Evolutionary conservation across 768 basidiomycete genomes (phyloP), one percentile per base, ranked within the genome.

Genomic region (Mycena floridula): DNA sequence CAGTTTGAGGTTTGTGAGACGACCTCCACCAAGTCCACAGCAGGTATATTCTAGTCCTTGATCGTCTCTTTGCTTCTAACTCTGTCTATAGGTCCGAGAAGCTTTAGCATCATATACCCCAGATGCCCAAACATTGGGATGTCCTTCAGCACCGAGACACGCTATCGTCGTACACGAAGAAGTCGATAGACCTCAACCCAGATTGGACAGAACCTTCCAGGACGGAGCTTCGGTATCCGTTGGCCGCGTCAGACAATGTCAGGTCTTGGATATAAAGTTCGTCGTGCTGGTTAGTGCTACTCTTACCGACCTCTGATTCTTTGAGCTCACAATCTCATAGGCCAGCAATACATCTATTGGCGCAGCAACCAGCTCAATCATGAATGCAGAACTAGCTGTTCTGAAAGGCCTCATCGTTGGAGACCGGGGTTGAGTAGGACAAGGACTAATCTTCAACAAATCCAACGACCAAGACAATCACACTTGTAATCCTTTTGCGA

Each of bases 311-410:
- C n/a, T n/a, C n/a, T n/a, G n/a, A n/a, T n/a, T n/a, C n/a, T n/a
- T n/a, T n/a, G n/a, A n/a, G n/a, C n/a, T n/a, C n/a, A n/a, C n/a
- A n/a, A n/a, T n/a, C n/a, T n/a, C n/a, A n/a, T n/a, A n/a, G n/a
- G 77, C 84, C 48, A 94, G 96, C 63, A 98, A 98, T 58, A 94
- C 97, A 49, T 81, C 82, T 44, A 89, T 97, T 53, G 95, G 96
- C 7, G 95, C 96, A 18, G 95, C 96, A 41, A 99, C 96, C 40
- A 92, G 89, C 51, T 90, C 87, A 52, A 88, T 99, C 59, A 94
- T 98, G 56, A 99, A 98, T 59, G 95, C 95, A 2, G 93, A 97
- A 69, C 66, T 86, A n/a, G 93, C 93, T n/a, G 78, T 92, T 5
- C 60, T 85, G 32, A 90, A 84, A 65, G 87, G 85, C 13, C 48